Evolutionary conservation across 2,329 filamentous ascomycete species (phyloP).

Genomic region (Fusarium sp.): DNA sequence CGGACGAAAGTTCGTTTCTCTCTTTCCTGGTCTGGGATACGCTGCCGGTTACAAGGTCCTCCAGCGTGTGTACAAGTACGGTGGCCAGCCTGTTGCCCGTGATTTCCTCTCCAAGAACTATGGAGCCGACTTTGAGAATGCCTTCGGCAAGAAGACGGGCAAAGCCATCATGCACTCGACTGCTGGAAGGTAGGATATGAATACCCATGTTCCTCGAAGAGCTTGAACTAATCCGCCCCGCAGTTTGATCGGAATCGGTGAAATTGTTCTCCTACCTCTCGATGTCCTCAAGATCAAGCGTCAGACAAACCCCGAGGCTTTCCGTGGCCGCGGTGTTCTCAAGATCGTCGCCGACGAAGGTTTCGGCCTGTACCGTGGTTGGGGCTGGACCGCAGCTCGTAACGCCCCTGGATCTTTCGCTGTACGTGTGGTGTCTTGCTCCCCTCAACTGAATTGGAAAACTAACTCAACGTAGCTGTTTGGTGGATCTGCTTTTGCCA

Average conservation of each 20-base stretch:
- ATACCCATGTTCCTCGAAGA: background rate
- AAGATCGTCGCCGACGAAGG: conserved; percentile 94
- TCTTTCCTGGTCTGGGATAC: conserved; percentile 97
- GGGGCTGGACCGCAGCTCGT: conserved; percentile 96
- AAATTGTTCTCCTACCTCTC: conserved; percentile 93
- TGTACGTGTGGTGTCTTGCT: conserved; percentile 64
- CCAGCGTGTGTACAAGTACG: conserved; percentile 98
- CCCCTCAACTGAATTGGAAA: background rate
- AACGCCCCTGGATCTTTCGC: conserved; percentile 98
- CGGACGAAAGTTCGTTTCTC: conserved; percentile 86
- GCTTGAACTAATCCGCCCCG: conserved; percentile 34
- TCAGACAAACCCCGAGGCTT: conserved; percentile 98
- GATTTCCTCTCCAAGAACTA: conserved; percentile 88
- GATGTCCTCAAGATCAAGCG: conserved; percentile 99
- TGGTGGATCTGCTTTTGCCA: conserved; percentile 95
- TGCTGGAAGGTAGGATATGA: conserved; percentile 77
- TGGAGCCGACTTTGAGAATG: conserved; percentile 83
- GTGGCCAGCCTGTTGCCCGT: conserved; percentile 93
- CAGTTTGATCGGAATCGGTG: conserved; percentile 94
- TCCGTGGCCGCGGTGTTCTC: conserved; percentile 91
- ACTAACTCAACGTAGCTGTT: conserved; percentile 75
- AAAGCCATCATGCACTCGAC: conserved; percentile 99
- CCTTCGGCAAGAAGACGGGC: conserved; percentile 96
- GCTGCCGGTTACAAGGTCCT: conserved; percentile 98
- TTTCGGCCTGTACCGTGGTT: conserved; percentile 94